phyloP scores from a whole-genome alignment of 1,139 yeast genomes.

The Scheffersomyces insectosa region DNA sequence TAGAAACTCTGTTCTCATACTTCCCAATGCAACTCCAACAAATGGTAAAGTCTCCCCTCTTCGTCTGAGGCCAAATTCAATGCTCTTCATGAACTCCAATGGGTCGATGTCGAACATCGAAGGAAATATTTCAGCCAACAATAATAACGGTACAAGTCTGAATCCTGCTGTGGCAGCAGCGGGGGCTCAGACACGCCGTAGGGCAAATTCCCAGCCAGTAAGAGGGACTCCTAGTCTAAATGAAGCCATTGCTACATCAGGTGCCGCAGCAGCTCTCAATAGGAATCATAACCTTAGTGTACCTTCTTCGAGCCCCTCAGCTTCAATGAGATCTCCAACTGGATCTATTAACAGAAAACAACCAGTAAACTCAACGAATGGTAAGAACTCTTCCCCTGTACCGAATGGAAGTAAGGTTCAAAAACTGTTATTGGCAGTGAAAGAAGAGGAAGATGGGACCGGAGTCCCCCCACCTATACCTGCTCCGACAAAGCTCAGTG shows the following conservation, averaged over 20 bases:
- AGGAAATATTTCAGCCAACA: not conserved
- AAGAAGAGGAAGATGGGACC: constrained; percentile 21
- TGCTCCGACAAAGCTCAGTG: constrained; percentile 23
- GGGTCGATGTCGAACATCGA: constrained; percentile 21
- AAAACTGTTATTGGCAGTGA: constrained; percentile 20
- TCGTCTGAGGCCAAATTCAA: constrained; percentile 27
- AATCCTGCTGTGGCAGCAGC: not conserved
- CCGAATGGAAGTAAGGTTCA: constrained; percentile 12
- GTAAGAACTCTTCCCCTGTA: constrained; percentile 2
- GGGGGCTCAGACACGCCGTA: constrained; percentile 19
- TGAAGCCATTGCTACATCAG: constrained; percentile 24
- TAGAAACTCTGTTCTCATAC: constrained; percentile 15
- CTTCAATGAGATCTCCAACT: constrained; percentile 10
- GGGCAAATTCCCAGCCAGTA: constrained; percentile 44
- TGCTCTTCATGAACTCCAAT: constrained; percentile 25
- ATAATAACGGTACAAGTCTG: no score
- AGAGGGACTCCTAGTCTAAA: constrained; percentile 10
- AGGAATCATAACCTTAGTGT: constrained; percentile 10
- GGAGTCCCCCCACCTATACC: constrained; percentile 5
- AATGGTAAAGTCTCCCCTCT: constrained; percentile 9
- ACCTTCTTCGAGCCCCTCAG: not conserved
- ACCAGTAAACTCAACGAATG: constrained; percentile 11
- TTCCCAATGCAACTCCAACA: constrained; percentile 8
- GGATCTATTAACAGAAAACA: constrained; percentile 15
- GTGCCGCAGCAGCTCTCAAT: constrained; percentile 39